Percentiles rank a stretch among this genome's conserved stretches.
These are phyloP conservation scores for Botrytis medusae DNA, from an alignment of 2,329 filamentous ascomycete species.

Conservation along the genomic window DNA sequence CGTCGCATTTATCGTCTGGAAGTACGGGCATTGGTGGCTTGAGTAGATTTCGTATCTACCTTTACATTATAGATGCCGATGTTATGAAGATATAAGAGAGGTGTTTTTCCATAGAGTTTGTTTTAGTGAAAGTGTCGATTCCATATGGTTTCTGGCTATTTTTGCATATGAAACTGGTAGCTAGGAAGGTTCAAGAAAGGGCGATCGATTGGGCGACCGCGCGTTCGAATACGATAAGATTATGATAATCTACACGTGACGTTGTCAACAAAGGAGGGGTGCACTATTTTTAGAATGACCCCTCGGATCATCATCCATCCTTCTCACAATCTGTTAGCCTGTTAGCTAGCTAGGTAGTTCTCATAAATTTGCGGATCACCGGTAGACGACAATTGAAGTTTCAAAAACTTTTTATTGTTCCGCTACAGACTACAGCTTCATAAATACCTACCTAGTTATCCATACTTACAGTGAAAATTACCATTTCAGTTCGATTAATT, in stretches of 20 bases:
- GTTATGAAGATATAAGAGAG: not conserved
- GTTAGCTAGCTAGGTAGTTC: not conserved
- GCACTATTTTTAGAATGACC: constrained; percentile 8
- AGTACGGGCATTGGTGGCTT: constrained; percentile 34
- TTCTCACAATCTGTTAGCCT: not conserved
- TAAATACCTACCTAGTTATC: not conserved
- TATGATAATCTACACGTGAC: constrained; percentile 21
- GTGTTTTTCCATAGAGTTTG: not conserved
- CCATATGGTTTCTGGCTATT: constrained; percentile 7
- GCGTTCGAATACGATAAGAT: constrained; percentile 20
- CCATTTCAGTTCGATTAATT: constrained; percentile 9
- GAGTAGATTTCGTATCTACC: constrained; percentile 22
- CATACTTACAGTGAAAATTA: not conserved
- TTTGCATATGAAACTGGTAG: constrained; percentile 16
- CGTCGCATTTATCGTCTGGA: constrained; percentile 37
- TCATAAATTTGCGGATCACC: not conserved
- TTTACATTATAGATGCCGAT: constrained; percentile 27
- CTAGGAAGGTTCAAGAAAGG: not conserved
- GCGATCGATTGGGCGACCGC: constrained; percentile 1
- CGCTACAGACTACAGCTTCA: not conserved
- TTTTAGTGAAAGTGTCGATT: not conserved
- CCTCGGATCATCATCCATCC: not conserved
- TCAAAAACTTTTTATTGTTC: not conserved
- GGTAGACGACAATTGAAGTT: not conserved
- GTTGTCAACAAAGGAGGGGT: constrained; percentile 4